Evolutionary conservation across 768 basidiomycete genomes (phyloP).

Genomic region (Gymnopilus junonius): DNA sequence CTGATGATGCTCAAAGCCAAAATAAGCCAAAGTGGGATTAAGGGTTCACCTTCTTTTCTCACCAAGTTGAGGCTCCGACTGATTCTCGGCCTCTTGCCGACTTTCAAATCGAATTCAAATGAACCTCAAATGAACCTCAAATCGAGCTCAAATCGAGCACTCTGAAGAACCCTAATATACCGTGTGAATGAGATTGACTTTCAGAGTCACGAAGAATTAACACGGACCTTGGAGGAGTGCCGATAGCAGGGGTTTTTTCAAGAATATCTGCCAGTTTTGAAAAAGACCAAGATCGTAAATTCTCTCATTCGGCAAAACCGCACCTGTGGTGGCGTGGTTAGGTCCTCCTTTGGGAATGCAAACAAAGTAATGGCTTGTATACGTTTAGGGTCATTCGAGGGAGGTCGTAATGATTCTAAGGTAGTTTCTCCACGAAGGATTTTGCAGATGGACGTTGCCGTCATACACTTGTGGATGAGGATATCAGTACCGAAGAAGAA

Average conservation of each 20-base stretch:
- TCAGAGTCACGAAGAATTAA: neutral
- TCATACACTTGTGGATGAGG: conserved; percentile 29
- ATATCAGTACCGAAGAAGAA: neutral
- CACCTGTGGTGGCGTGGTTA: conserved; percentile 10
- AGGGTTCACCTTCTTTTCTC: no score
- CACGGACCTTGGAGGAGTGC: conserved; percentile 11
- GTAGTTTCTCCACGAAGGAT: conserved; percentile 40
- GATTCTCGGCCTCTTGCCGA: no score
- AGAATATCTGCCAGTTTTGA: conserved; percentile 32
- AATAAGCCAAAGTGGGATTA: no score
- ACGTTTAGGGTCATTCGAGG: neutral
- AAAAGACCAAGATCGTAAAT: conserved; percentile 42
- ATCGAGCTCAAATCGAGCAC: no score
- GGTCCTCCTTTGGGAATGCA: conserved; percentile 25
- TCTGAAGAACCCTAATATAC: no score
- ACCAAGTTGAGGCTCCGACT: no score
- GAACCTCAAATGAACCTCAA: no score
- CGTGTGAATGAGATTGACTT: neutral
- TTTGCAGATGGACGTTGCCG: conserved; percentile 26
- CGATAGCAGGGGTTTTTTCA: conserved; percentile 25
- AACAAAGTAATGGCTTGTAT: conserved; percentile 18
- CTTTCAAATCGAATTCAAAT: no score
- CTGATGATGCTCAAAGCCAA: no score
- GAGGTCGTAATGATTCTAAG: conserved; percentile 30
- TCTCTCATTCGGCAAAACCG: conserved; percentile 30